Evolutionary conservation across 1,284 basidiomycete species (phyloP).

Genomic region (Microbotryum silenes-acaulis): DNA sequence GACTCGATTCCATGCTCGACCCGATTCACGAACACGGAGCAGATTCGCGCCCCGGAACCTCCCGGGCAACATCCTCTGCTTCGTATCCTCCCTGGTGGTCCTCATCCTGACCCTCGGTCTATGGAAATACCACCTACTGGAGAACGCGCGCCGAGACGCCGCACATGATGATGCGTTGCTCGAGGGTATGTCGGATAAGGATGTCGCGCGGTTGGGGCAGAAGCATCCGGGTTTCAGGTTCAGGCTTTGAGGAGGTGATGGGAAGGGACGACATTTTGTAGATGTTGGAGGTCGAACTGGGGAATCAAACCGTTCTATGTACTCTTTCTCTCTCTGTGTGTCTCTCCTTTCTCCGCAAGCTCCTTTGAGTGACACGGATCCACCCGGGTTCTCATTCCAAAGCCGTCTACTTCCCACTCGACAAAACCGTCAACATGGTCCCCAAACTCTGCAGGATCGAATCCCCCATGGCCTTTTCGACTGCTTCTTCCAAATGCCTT

Average conservation of each 20-base stretch:
- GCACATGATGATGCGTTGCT: conserved; percentile 20
- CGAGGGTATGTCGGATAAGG: conserved; percentile 21
- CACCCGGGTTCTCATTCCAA: too few species aligned
- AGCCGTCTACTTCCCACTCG: background rate
- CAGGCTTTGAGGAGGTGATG: background rate
- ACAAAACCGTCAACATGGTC: conserved; percentile 22
- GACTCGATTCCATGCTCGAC: too few species aligned
- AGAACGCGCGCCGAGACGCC: conserved; percentile 25
- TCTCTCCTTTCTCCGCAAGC: background rate
- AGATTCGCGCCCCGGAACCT: conserved; percentile 9
- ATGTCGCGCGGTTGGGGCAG: conserved; percentile 17
- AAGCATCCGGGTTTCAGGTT: conserved; percentile 24
- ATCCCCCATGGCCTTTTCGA: conserved; percentile 93
- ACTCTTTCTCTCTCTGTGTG: background rate
- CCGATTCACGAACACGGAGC: background rate
- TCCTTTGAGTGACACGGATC: too few species aligned
- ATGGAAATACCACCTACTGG: conserved; percentile 12
- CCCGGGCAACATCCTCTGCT: conserved; percentile 26
- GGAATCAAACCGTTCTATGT: too few species aligned
- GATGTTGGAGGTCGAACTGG: too few species aligned
- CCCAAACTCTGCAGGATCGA: conserved; percentile 67
- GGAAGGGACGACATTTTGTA: too few species aligned
- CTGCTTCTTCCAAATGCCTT: conserved; percentile 88
- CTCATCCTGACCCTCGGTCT: conserved; percentile 17
- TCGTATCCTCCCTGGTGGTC: conserved; percentile 20